phyloP scores from a whole-genome alignment of 306 rosid species.

The Quercus suber region DNA sequence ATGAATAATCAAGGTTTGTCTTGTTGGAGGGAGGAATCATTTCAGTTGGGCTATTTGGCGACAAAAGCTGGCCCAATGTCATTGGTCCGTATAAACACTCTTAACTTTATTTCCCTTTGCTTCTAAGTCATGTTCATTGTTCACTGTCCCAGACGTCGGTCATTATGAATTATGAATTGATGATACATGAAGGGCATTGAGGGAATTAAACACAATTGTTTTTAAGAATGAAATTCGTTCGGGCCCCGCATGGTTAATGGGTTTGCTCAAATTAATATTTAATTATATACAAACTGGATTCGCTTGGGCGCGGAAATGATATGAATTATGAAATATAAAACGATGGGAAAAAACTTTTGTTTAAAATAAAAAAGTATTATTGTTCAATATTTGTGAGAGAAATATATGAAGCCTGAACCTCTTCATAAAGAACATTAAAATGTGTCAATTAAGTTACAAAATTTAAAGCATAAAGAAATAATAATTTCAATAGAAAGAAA shows the following conservation, averaged over 20 bases:
- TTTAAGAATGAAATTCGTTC: background rate
- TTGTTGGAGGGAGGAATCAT: conserved; percentile 43
- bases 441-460: no score
- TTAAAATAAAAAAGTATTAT: no score
- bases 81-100: conserved; percentile 13
- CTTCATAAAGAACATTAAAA: no score
- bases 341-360: no score
- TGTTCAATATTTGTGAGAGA: no score
- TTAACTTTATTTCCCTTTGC: conserved; percentile 46
- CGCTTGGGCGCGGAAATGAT: no score
- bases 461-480: no score
- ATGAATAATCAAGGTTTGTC: background rate
- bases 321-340: no score
- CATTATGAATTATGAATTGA: conserved; percentile 7
- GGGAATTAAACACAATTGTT: background rate
- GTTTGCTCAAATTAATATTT: background rate
- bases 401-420: no score
- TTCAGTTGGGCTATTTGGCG: conserved; percentile 37
- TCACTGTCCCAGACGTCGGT: conserved; percentile 28
- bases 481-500: no score
- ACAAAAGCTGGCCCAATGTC: conserved; percentile 61
- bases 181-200: background rate
- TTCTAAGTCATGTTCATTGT: conserved; percentile 55
- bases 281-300: no score
- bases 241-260: background rate